A percentile compares a stretch with the other conserved stretches of the same genome.
Conservation (phyloP, 805 yeast genomes). For the Teunomyces atbi region DNA sequence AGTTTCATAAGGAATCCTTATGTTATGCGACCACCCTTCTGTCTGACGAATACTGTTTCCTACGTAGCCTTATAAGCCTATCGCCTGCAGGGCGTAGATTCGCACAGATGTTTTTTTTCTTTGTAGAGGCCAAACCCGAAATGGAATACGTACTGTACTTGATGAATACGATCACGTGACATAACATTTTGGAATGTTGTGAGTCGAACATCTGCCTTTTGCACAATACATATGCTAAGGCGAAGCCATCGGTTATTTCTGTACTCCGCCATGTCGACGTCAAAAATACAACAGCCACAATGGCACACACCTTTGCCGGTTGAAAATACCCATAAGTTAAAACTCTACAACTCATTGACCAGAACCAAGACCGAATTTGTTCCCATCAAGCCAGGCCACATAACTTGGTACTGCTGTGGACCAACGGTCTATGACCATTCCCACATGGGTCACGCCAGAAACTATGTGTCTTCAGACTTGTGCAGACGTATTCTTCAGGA, state of each 20-base stretch:
- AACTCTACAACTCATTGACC: slow-evolving; percentile 80
- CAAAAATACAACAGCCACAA: slow-evolving; percentile 37
- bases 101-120: no score
- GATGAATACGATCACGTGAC: background rate
- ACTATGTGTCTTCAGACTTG: slow-evolving; percentile 92
- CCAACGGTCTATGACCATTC: slow-evolving; percentile 96
- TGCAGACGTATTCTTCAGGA: slow-evolving; percentile 85
- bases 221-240: background rate
- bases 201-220: slow-evolving; percentile 1
- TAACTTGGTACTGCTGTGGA: slow-evolving; percentile 97
- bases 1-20: slow-evolving; percentile 37
- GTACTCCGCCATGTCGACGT: slow-evolving; percentile 11
- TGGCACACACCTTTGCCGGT: slow-evolving; percentile 30
- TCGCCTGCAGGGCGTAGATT: no score
- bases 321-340: slow-evolving; percentile 37
- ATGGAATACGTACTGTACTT: no score
- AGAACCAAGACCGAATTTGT: slow-evolving; percentile 73
- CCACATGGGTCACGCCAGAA: slow-evolving; percentile 99
- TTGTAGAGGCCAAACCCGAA: no score
- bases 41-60: slow-evolving; percentile 16
- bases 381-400: slow-evolving; percentile 62
- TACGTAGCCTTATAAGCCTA: background rate
- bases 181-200: background rate
- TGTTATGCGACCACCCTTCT: slow-evolving; percentile 41
- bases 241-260: slow-evolving; percentile 1